These are phyloP conservation scores for Eucalyptus cloeziana DNA, from an alignment of 345 rosid genomes.

Conservation along the genomic window DNA sequence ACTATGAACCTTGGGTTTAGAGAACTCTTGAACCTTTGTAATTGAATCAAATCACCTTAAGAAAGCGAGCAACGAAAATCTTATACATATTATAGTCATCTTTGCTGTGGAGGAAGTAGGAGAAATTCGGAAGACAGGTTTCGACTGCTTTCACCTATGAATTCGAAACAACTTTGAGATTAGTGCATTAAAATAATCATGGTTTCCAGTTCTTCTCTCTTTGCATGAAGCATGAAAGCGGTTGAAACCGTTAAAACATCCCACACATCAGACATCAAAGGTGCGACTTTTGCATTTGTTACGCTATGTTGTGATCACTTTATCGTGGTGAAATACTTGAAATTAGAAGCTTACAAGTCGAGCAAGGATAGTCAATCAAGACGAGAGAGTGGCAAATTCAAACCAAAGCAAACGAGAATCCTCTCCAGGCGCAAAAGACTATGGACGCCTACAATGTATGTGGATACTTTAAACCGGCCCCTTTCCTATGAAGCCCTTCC, in stretches of 20 bases:
- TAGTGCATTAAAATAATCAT: background rate
- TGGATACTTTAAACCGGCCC: background rate
- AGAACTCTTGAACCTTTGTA: background rate
- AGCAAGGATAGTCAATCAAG: no score
- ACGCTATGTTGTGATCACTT: background rate
- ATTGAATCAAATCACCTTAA: background rate
- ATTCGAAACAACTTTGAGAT: background rate
- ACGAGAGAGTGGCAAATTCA: background rate
- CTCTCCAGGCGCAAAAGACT: background rate
- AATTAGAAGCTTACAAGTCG: no score
- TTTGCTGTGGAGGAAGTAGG: background rate
- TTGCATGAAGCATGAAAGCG: background rate
- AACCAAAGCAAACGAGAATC: no score
- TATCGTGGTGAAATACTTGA: background rate
- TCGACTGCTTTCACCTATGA: background rate
- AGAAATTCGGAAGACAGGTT: background rate
- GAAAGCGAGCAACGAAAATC: background rate
- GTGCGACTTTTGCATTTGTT: background rate
- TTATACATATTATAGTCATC: background rate
- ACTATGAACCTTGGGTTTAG: background rate
- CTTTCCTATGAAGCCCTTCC: background rate
- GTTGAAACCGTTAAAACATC: background rate
- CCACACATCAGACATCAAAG: background rate
- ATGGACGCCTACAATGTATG: background rate
- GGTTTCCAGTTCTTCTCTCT: background rate